Evolutionary conservation across 1,284 basidiomycete genomes (phyloP), one percentile per base, ranked within the genome.

Genomic region (Cutaneotrichosporon sp.): DNA sequence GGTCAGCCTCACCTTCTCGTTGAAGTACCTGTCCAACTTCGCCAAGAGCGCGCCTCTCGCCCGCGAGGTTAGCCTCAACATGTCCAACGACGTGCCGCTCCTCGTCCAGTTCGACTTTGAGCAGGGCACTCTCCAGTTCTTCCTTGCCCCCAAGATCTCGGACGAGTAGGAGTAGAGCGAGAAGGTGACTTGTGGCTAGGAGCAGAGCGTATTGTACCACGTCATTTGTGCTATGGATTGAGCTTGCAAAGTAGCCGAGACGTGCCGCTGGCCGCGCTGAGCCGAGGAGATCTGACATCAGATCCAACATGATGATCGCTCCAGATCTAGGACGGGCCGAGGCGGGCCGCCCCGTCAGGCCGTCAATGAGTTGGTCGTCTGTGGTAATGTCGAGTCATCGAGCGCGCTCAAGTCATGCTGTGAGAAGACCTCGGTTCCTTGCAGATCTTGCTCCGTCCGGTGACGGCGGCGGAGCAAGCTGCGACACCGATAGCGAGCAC

Each of bases 11-110:
- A 98, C 94, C 2, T 99, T 99, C 83, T 93, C 91, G 38, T 84
- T 98, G 74, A 98, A 99, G 81, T 99, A 99, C 81, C 87, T 99
- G 31, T 87, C 90, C 79, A 97, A 97, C 83, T 99, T 99, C 79
- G 88, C 93, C 63, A 99, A 98, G 84, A 92, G 91, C 65, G 84
- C 90, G 0, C 85, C 88, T 20, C 82, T 99, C 42, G 86, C 87
- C 16, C 84, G 84, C 66, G 84, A 83, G 27, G 91, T 94, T 42
- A 84, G 86, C 72, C 84, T 95, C 49, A 89, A 90, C 85, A 89
- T 95, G 87, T 90, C 87, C 76, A 92, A 91, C 73, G 92, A 95
- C 55, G 91, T 95, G 0, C 93, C 93, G 1, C 82, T 95, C 53
- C 84, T 97, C 59, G 92, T 94, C 57, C 72, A 84, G 77, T 73